Percentiles rank a stretch among this genome's conserved stretches.
Evolutionary conservation across 768 basidiomycete genomes (phyloP).

Genomic region (Asterophora lycoperdoides): DNA sequence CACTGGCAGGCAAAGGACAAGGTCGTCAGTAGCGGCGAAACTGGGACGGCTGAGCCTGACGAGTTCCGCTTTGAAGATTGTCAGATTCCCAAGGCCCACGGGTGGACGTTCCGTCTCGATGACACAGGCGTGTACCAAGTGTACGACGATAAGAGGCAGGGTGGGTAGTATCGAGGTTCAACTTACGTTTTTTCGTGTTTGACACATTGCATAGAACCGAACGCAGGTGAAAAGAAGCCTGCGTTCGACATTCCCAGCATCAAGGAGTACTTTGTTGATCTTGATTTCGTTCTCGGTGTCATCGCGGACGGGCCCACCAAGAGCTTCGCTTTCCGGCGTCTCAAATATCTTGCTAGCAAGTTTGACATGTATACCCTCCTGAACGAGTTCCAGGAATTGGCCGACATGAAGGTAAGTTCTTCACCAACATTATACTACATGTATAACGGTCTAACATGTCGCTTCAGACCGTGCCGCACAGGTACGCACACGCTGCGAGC

Average conservation of each 20-base stretch:
- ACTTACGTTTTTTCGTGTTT: not conserved
- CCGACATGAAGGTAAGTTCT: conserved; percentile 89
- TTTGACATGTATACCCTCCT: conserved; percentile 90
- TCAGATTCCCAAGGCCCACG: conserved; percentile 62
- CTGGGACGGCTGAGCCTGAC: conserved; percentile 24
- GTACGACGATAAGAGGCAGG: conserved; percentile 45
- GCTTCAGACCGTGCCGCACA: conserved; percentile 73
- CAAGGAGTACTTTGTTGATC: conserved; percentile 92
- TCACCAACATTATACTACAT: not conserved
- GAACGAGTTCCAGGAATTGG: conserved; percentile 90
- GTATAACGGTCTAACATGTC: not conserved
- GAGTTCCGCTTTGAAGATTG: conserved; percentile 71
- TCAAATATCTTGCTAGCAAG: conserved; percentile 90
- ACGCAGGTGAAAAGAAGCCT: conserved; percentile 44
- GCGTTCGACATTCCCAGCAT: conserved; percentile 78
- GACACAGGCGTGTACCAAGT: conserved; percentile 91
- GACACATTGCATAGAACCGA: conserved; percentile 8
- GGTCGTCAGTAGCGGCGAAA: conserved; percentile 39
- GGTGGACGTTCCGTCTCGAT: conserved; percentile 71
- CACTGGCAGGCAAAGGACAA: conserved; percentile 64
- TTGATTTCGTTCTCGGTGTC: conserved; percentile 86
- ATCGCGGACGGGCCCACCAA: conserved; percentile 96
- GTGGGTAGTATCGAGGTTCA: conserved; percentile 1
- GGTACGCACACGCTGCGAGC: conserved; percentile 40
- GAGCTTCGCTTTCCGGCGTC: conserved; percentile 86